Evolutionary conservation across 345 rosid species (phyloP).

Genomic region (Balakata baccata): DNA sequence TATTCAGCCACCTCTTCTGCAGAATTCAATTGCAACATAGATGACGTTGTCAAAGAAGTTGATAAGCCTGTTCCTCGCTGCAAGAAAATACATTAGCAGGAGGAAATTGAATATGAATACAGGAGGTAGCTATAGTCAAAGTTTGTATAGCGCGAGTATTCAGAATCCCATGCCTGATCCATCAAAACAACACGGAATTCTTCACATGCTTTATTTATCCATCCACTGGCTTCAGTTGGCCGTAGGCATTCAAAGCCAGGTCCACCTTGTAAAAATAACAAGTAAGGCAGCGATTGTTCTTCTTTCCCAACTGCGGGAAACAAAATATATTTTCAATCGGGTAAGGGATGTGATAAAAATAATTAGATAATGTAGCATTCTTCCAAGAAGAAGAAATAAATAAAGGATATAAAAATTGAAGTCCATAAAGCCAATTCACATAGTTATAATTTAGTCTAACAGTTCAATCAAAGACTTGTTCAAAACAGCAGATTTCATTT

Average conservation of each 20-base stretch:
- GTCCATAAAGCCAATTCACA: background rate
- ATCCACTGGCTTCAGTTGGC: slow-evolving; percentile 83
- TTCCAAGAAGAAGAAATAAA: background rate
- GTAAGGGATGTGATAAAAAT: background rate
- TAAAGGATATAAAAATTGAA: background rate
- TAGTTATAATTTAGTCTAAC: background rate
- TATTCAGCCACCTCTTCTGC: slow-evolving; percentile 56
- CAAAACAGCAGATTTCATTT: background rate
- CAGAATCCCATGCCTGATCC: slow-evolving; percentile 64
- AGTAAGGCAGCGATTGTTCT: slow-evolving; percentile 67
- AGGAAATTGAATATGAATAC: background rate
- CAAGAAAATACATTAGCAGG: slow-evolving; percentile 21
- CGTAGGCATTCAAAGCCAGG: slow-evolving; percentile 89
- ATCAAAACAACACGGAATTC: slow-evolving; percentile 85
- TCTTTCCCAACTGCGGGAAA: slow-evolving; percentile 66
- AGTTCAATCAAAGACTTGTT: background rate
- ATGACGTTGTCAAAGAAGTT: slow-evolving; percentile 72
- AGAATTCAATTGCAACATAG: slow-evolving; percentile 76
- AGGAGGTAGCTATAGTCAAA: slow-evolving; percentile 1
- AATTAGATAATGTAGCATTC: background rate
- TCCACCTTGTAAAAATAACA: slow-evolving; percentile 82
- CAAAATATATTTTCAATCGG: slow-evolving; percentile 17
- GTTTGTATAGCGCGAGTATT: background rate
- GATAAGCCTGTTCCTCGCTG: slow-evolving; percentile 99
- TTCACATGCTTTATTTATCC: slow-evolving; percentile 80